Evolutionary conservation across 805 yeast genomes (phyloP).

Genomic region (Zygoascus flipseniorum): DNA sequence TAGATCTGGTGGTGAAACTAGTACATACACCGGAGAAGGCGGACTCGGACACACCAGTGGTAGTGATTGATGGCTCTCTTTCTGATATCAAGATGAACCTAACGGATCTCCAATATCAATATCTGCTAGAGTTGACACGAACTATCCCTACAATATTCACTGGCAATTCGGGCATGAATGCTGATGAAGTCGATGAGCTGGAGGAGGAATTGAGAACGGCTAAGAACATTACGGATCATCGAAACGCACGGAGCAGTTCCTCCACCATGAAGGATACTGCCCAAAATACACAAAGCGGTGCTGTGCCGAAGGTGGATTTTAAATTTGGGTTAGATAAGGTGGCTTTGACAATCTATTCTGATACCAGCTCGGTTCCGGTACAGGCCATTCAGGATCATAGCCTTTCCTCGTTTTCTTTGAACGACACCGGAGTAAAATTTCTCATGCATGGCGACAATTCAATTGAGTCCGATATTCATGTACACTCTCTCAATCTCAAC

Average conservation of each 20-base stretch:
- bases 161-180: slow-evolving; percentile 41
- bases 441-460: slow-evolving; percentile 46
- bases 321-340: slow-evolving; percentile 53
- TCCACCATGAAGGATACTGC: neutral
- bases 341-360: slow-evolving; percentile 39
- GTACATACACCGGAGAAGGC: slow-evolving; percentile 38
- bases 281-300: neutral
- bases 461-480: slow-evolving; percentile 49
- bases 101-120: slow-evolving; percentile 65
- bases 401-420: slow-evolving; percentile 52
- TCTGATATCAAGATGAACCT: slow-evolving; percentile 55
- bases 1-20: slow-evolving; percentile 54
- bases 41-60: slow-evolving; percentile 34
- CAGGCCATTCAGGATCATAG: slow-evolving; percentile 25
- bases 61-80: slow-evolving; percentile 47
- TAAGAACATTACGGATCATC: slow-evolving; percentile 7
- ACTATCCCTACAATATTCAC: slow-evolving; percentile 49
- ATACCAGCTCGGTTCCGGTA: slow-evolving; percentile 17
- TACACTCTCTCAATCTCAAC: slow-evolving; percentile 66
- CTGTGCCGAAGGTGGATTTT: slow-evolving; percentile 29
- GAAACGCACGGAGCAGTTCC: neutral
- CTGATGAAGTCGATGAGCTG: slow-evolving; percentile 45
- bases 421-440: slow-evolving; percentile 46
- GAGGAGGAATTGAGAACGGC: slow-evolving; percentile 17
- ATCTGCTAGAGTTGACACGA: slow-evolving; percentile 46